Evolutionary conservation across 495 filamentous ascomycete species (phyloP).

Genomic region (Poronia punctata): DNA sequence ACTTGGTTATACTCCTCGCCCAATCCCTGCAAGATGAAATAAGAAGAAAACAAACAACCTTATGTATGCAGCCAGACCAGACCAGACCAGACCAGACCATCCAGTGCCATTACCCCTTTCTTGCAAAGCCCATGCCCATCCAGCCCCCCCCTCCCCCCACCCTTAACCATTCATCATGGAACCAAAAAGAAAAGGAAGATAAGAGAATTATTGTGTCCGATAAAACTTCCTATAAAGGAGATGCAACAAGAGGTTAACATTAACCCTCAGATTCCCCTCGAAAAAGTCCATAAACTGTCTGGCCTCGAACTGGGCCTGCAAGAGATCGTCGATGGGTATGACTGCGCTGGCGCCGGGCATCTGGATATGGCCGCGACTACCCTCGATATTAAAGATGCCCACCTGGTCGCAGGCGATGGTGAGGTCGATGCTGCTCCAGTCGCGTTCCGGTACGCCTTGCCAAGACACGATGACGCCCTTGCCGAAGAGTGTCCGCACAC

Average conservation of each 20-base stretch:
- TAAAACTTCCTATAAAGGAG: slow-evolving; percentile 98
- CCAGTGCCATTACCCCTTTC: too few relatives aligned
- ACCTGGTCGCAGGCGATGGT: slow-evolving; percentile 93
- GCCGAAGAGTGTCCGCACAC: slow-evolving; percentile 77
- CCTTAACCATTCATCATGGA: neutral
- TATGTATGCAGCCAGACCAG: too few relatives aligned
- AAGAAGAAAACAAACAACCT: too few relatives aligned
- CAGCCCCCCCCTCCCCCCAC: neutral
- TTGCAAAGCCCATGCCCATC: too few relatives aligned
- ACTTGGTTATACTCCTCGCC: too few relatives aligned
- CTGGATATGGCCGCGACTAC: slow-evolving; percentile 87
- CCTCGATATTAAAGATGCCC: slow-evolving; percentile 89
- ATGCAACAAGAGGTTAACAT: slow-evolving; percentile 94
- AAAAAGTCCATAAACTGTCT: slow-evolving; percentile 92
- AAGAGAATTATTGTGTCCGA: slow-evolving; percentile 56
- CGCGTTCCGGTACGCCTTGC: slow-evolving; percentile 74
- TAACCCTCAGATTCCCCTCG: slow-evolving; percentile 77
- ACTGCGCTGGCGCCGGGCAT: slow-evolving; percentile 88
- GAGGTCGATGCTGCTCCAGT: slow-evolving; percentile 87
- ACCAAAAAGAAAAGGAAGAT: neutral
- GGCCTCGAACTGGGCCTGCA: slow-evolving; percentile 96
- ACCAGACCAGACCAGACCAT: too few relatives aligned
- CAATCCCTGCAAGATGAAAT: too few relatives aligned
- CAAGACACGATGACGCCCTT: slow-evolving; percentile 89
- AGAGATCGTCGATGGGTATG: slow-evolving; percentile 83